A percentile compares a stretch with the other conserved stretches of the same genome.
These are phyloP conservation scores for Papiliotrema terrestris DNA, from an alignment of 1,284 basidiomycete species.

Conservation along the genomic window DNA sequence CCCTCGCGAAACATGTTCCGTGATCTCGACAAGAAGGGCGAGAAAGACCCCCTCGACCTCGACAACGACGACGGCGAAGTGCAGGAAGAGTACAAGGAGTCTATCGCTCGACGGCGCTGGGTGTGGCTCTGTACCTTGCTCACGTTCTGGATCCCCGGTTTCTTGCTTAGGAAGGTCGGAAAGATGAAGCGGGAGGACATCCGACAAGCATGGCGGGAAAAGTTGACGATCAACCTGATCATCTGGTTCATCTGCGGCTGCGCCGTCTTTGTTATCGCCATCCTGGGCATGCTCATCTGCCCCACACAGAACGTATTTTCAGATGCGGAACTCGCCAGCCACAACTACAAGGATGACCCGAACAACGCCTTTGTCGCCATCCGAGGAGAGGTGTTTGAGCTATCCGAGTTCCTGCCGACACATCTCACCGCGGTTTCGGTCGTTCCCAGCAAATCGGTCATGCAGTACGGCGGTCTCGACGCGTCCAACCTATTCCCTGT, in stretches of 20 bases:
- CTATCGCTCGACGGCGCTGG: constrained; percentile 77
- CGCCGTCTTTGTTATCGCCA: constrained; percentile 88
- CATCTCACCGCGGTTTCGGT: constrained; percentile 71
- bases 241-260: constrained; percentile 91
- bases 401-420: constrained; percentile 42
- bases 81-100: constrained; percentile 78
- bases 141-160: constrained; percentile 85
- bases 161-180: constrained; percentile 66
- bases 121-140: constrained; percentile 82
- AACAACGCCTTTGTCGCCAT: constrained; percentile 77
- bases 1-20: constrained; percentile 94
- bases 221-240: constrained; percentile 89
- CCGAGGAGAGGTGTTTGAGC: constrained; percentile 74
- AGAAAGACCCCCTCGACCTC: constrained; percentile 71
- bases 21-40: constrained; percentile 65
- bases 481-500: constrained; percentile 86
- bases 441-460: constrained; percentile 67
- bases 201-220: constrained; percentile 95
- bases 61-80: constrained; percentile 81
- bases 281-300: constrained; percentile 86
- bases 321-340: constrained; percentile 66
- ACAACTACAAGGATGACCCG: constrained; percentile 62
- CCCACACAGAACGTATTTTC: constrained; percentile 91
- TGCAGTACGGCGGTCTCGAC: constrained; percentile 77
- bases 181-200: constrained; percentile 93